Percentiles rank a stretch among this genome's conserved stretches.
Evolutionary conservation across 768 basidiomycete genomes (phyloP).

Genomic region (Trametes maxima): DNA sequence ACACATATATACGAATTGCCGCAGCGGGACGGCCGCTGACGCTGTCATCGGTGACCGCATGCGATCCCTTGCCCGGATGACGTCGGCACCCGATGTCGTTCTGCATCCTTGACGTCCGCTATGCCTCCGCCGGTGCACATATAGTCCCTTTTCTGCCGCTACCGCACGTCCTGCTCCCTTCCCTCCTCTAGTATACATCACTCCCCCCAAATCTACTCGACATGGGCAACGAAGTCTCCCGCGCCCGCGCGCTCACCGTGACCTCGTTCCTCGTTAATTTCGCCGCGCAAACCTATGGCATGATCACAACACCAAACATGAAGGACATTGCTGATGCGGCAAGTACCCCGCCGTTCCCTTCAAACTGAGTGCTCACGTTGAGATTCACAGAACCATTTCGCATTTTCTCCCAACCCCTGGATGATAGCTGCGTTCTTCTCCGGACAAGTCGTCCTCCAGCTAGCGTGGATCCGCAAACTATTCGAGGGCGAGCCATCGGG

Average conservation of each 20-base stretch:
- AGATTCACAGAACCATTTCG: slow-evolving; percentile 35
- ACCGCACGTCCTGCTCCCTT: background rate
- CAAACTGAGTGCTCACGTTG: no score
- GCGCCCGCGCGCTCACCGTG: slow-evolving; percentile 31
- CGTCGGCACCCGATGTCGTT: background rate
- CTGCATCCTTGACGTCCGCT: background rate
- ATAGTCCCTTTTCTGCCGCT: background rate
- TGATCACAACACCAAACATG: slow-evolving; percentile 35
- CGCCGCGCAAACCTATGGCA: slow-evolving; percentile 33
- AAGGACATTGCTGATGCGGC: slow-evolving; percentile 37
- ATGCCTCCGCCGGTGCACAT: background rate
- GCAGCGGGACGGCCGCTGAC: background rate
- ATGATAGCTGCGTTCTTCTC: slow-evolving; percentile 38
- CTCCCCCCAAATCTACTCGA: background rate
- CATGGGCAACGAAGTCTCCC: slow-evolving; percentile 34
- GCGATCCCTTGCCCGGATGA: slow-evolving; percentile 4
- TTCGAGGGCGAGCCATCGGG: slow-evolving; percentile 21
- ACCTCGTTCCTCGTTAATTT: slow-evolving; percentile 35
- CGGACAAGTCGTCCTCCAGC: slow-evolving; percentile 32
- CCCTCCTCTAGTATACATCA: background rate
- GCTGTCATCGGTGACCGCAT: background rate
- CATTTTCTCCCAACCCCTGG: slow-evolving; percentile 37
- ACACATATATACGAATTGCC: background rate
- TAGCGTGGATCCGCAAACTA: slow-evolving; percentile 34
- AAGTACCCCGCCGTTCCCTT: background rate